phyloP scores from a whole-genome alignment of 805 yeast species.

The Metschnikowia anglica region DNA sequence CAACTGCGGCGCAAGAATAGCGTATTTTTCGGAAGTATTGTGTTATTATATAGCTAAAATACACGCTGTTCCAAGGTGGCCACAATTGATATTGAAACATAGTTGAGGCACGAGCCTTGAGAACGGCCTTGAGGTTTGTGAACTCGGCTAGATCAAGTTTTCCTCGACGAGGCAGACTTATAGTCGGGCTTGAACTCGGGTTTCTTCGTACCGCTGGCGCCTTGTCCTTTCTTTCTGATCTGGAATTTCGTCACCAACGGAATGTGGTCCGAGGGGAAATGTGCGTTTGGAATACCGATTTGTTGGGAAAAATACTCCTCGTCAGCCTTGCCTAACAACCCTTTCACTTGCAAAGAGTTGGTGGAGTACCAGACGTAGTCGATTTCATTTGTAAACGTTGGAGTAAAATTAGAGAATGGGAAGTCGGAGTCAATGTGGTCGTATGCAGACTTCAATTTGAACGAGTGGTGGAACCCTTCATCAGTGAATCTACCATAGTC shows the following conservation, averaged over 20 bases:
- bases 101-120: neutral
- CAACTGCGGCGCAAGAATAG: too few relatives aligned
- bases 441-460: slow-evolving; percentile 83
- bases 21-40: slow-evolving; percentile 1
- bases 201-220: slow-evolving; percentile 26
- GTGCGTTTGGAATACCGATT: slow-evolving; percentile 92
- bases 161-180: slow-evolving; percentile 41
- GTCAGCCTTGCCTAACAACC: slow-evolving; percentile 83
- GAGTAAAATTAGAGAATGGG: slow-evolving; percentile 93
- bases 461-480: slow-evolving; percentile 79
- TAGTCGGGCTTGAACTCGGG: slow-evolving; percentile 48
- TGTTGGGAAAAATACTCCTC: slow-evolving; percentile 68
- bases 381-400: slow-evolving; percentile 87
- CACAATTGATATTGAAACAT: neutral
- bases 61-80: slow-evolving; percentile 13
- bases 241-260: slow-evolving; percentile 81
- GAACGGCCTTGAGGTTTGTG: slow-evolving; percentile 2
- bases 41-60: slow-evolving; percentile 16
- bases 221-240: slow-evolving; percentile 49
- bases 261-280: slow-evolving; percentile 92
- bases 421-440: slow-evolving; percentile 74
- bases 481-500: slow-evolving; percentile 90
- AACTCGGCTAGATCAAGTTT: slow-evolving; percentile 27
- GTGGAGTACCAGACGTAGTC: slow-evolving; percentile 97
- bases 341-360: slow-evolving; percentile 73